Conservation (phyloP, 2,329 filamentous ascomycete genomes). For the Colletotrichum paranaense region DNA sequence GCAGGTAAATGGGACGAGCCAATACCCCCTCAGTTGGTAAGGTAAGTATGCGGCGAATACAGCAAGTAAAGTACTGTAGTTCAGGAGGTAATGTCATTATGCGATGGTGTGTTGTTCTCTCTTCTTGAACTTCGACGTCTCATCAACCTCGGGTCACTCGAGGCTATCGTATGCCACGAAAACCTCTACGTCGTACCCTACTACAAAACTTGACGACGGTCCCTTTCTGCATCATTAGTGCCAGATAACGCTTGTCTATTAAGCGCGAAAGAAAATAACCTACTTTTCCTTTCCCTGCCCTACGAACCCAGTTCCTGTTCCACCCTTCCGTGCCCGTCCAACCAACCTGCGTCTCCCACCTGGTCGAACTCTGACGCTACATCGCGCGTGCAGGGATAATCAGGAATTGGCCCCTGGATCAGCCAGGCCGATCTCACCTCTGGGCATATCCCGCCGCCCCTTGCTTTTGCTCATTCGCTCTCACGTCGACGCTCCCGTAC, state of each 20-base stretch:
- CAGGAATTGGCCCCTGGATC: slow-evolving; percentile 35
- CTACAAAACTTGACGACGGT: not conserved
- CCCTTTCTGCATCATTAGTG: slow-evolving; percentile 17
- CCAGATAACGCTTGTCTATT: not conserved
- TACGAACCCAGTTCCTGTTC: slow-evolving; percentile 30
- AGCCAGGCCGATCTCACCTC: slow-evolving; percentile 28
- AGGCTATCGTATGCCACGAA: not conserved
- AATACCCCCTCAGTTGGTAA: not conserved
- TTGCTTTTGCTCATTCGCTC: slow-evolving; percentile 20
- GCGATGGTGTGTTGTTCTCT: not conserved
- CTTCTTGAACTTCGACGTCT: not conserved
- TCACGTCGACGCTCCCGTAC: slow-evolving; percentile 23
- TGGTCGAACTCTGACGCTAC: slow-evolving; percentile 32
- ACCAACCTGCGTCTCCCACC: slow-evolving; percentile 27
- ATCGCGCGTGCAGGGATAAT: slow-evolving; percentile 33
- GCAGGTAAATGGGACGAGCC: slow-evolving; percentile 10
- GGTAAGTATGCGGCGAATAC: not conserved
- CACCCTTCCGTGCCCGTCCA: slow-evolving; percentile 5
- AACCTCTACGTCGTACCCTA: not conserved
- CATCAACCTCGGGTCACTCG: not conserved
- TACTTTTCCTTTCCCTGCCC: slow-evolving; percentile 15
- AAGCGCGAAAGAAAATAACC: slow-evolving; percentile 12
- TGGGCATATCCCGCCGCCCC: slow-evolving; percentile 14
- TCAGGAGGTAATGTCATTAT: too few species aligned
- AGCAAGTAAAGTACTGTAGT: too few species aligned